Evolutionary conservation across 352 stramenopile genomes (phyloP).

Genomic region (Phytophthora macrochlamydospora): DNA sequence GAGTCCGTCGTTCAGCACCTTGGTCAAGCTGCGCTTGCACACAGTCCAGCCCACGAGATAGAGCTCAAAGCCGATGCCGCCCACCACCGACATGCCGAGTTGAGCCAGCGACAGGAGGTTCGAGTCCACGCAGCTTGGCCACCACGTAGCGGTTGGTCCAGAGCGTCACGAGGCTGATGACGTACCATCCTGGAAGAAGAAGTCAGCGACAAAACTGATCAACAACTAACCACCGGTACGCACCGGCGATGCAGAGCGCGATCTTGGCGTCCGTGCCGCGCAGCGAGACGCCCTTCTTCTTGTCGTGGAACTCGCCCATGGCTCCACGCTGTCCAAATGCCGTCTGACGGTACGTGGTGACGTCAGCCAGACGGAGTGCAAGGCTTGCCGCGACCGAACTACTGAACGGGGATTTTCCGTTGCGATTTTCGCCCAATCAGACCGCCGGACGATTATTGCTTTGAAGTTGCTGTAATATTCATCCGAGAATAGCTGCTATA

Average conservation of each 20-base stretch:
- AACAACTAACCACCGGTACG: conserved; percentile 11
- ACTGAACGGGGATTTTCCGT: no score
- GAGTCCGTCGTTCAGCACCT: conserved; percentile 61
- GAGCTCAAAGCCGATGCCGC: conserved; percentile 69
- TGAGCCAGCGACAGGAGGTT: conserved; percentile 81
- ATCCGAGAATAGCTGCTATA: no score
- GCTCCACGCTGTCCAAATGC: not conserved
- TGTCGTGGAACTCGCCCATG: conserved; percentile 35
- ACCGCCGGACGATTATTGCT: no score
- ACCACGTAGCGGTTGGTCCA: conserved; percentile 89
- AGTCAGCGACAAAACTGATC: not conserved
- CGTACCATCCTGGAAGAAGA: conserved; percentile 66
- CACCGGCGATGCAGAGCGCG: conserved; percentile 61
- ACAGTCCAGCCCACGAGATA: conserved; percentile 71
- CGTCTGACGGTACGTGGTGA: no score
- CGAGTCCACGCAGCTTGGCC: conserved; percentile 75
- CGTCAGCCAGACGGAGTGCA: no score
- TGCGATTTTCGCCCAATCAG: no score
- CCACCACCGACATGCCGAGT: conserved; percentile 80
- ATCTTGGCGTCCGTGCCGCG: conserved; percentile 61
- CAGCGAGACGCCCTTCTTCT: conserved; percentile 29
- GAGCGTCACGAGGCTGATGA: conserved; percentile 79
- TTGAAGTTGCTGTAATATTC: no score
- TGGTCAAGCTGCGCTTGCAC: conserved; percentile 53
- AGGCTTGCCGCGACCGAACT: no score